These are phyloP conservation scores for Falciphora oryzae DNA, from an alignment of 2,329 filamentous ascomycete genomes.

Conservation along the genomic window DNA sequence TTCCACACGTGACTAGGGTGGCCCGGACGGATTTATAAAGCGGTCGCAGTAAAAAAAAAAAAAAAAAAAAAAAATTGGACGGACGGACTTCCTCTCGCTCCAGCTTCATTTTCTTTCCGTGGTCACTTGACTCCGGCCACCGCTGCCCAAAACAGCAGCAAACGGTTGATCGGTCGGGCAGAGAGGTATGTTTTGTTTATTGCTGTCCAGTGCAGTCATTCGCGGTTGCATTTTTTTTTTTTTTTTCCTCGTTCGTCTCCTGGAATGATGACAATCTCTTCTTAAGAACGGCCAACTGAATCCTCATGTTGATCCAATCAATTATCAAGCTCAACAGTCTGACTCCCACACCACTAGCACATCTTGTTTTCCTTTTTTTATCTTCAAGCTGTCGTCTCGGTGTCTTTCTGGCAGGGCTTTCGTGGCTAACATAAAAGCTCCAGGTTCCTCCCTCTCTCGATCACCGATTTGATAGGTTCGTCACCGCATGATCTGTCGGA, in stretches of 20 bases:
- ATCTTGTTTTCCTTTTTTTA: not conserved
- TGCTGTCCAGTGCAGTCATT: not conserved
- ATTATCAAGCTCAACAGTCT: constrained; percentile 51
- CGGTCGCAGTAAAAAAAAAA: not conserved
- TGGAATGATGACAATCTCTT: constrained; percentile 17
- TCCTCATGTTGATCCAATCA: constrained; percentile 25
- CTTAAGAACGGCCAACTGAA: constrained; percentile 22
- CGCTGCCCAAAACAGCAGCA: not conserved
- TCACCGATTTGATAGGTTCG: not conserved
- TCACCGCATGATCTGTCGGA: too few relatives aligned
- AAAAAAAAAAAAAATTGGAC: not conserved
- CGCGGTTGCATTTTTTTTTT: not conserved
- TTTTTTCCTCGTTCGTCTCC: not conserved
- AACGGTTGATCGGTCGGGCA: too few relatives aligned
- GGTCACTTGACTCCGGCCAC: not conserved
- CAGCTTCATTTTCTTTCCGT: not conserved
- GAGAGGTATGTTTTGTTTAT: not conserved
- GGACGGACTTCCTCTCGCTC: not conserved
- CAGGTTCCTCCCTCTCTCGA: not conserved
- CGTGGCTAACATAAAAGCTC: not conserved
- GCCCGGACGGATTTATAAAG: not conserved
- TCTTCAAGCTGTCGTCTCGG: not conserved
- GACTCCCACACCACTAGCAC: not conserved
- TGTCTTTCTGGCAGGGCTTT: not conserved
- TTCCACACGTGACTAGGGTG: not conserved